Evolutionary conservation across 2,329 filamentous ascomycete genomes (phyloP).

Genomic region (Aspergillus felis): DNA sequence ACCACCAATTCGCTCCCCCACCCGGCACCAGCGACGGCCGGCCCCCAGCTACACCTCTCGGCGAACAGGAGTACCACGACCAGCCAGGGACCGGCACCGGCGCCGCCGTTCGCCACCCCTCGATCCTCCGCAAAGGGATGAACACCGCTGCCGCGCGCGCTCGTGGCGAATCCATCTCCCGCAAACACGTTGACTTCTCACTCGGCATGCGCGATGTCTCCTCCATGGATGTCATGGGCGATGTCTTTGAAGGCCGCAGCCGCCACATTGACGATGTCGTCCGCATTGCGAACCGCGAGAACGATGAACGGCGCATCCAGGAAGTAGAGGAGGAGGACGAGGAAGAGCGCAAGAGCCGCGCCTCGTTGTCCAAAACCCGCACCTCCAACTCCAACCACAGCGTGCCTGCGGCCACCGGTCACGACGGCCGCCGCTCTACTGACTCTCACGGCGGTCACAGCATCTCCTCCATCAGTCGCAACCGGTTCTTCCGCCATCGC

Average conservation of each 20-base stretch:
- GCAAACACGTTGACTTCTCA: slow-evolving; percentile 67
- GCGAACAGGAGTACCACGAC: slow-evolving; percentile 21
- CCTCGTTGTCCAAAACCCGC: slow-evolving; percentile 21
- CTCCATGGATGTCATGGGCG: slow-evolving; percentile 57
- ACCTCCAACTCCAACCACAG: slow-evolving; percentile 20
- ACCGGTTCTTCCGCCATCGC: slow-evolving; percentile 59
- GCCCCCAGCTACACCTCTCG: slow-evolving; percentile 29
- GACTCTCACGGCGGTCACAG: slow-evolving; percentile 30
- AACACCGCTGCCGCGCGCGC: slow-evolving; percentile 42
- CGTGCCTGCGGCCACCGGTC: slow-evolving; percentile 15
- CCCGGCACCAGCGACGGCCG: slow-evolving; percentile 45
- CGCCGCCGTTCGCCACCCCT: slow-evolving; percentile 37
- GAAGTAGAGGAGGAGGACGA: slow-evolving; percentile 32
- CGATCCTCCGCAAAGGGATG: slow-evolving; percentile 53
- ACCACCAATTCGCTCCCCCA: slow-evolving; percentile 39
- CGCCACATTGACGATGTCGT: slow-evolving; percentile 40
- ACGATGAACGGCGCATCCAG: slow-evolving; percentile 36
- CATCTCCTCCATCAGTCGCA: slow-evolving; percentile 47
- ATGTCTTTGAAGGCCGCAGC: slow-evolving; percentile 59
- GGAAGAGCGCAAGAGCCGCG: slow-evolving; percentile 24
- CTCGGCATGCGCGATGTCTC: slow-evolving; percentile 61
- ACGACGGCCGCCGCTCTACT: slow-evolving; percentile 23
- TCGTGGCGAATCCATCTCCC: slow-evolving; percentile 55
- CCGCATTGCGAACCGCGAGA: slow-evolving; percentile 37
- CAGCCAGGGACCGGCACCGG: slow-evolving; percentile 27